Evolutionary conservation across 2,329 filamentous ascomycete genomes (phyloP), one percentile per base, ranked within the genome.

Genomic region (Clonostachys solani): DNA sequence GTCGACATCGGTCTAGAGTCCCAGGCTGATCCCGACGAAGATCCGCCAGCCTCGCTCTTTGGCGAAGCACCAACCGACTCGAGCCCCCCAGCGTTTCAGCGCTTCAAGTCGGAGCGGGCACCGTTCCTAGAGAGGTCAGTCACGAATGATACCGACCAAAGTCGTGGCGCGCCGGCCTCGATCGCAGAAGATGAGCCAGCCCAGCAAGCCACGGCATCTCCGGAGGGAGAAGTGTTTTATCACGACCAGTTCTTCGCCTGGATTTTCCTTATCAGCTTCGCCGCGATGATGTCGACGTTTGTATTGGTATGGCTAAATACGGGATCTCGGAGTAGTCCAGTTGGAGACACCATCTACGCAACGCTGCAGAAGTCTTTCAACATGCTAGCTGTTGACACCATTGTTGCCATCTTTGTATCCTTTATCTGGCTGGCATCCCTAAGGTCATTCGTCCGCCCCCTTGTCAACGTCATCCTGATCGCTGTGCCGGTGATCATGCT

Each of bases 261-360:
- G 68, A 76, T 96, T 40, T 99, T 92, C 63, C 71, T 95, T 43
- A 94, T 97, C 57, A 84, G 84, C 34, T 71, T 95, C 46, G 91
- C 89, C 42, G 87, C 86, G 37, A 80, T 97, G 60, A 81, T 97
- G 58, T 88, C 92, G 12, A 92, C 91, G 1, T 95, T 91, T 58
- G 84, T 96, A 52, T 77, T 99, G 13, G 87, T 96, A 19, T 95
- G 88, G 74, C 77, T 99, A 38, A 90, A 97, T 61, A 97, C 92
- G 3, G 83, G 87, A 16, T 73, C 84, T 1, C 75, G 76, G 47
- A 87, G 87, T 60, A 78, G 79, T 50, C 86, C 86, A 1, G 80
- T 95, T 48, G 92, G 92, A 13, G 94, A 99, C 65, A 96, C 92
- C 2, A 90, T 99, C 49, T 99, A 99, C 66, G 90, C 87, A 13